A percentile compares a stretch with the other conserved stretches of the same genome.
These are phyloP conservation scores for Linderina pennispora DNA, from an alignment of 192 early-diverging fungal genomes.

Conservation along the genomic window DNA sequence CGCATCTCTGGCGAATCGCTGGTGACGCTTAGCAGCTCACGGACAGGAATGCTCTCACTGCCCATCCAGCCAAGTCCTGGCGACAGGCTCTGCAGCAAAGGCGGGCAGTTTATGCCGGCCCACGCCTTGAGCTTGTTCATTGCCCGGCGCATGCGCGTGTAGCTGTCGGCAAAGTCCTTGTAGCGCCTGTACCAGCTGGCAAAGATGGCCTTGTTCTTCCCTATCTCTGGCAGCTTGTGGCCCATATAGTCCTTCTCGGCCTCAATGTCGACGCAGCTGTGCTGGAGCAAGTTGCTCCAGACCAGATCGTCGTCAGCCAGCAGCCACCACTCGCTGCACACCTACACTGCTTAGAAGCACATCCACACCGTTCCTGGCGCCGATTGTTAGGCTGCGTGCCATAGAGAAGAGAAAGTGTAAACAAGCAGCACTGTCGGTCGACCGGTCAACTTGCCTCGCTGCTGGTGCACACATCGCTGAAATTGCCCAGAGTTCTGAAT, in stretches of 20 bases:
- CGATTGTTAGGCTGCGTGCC: too few relatives aligned
- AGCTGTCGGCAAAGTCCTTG: conserved; percentile 27
- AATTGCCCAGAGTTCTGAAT: conserved; percentile 11
- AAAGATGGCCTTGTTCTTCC: conserved; percentile 22
- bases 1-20: conserved; percentile 31
- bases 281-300: conserved; percentile 21
- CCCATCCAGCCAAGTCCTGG: conserved; percentile 38
- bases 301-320: conserved; percentile 18
- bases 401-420: too few relatives aligned
- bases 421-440: too few relatives aligned
- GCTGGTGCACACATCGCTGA: conserved; percentile 23
- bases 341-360: background rate
- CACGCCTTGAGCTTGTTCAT: conserved; percentile 19
- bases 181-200: conserved; percentile 21
- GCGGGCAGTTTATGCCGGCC: conserved; percentile 11
- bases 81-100: conserved; percentile 19
- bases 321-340: conserved; percentile 14
- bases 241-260: background rate
- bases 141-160: conserved; percentile 31
- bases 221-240: background rate
- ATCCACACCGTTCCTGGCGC: too few relatives aligned
- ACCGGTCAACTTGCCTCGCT: conserved; percentile 10
- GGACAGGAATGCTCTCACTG: conserved; percentile 19
- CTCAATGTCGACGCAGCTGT: conserved; percentile 1
- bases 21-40: conserved; percentile 35